Conservation (phyloP, 1,284 basidiomycete species). For the Vanrija pseudolonga region DNA sequence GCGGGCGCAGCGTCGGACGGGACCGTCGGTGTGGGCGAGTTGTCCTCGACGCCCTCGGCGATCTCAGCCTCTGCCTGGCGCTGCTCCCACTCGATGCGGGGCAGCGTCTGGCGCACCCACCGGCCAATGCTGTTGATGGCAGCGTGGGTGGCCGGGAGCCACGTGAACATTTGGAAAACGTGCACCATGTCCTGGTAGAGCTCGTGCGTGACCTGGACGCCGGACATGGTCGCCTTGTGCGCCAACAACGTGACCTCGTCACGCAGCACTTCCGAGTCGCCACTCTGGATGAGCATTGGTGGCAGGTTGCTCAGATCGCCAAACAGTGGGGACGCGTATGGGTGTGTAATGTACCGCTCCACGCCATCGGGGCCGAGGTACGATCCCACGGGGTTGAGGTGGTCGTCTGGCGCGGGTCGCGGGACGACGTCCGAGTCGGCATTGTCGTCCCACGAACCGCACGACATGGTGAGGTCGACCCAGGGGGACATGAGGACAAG, state of each 20-base stretch:
- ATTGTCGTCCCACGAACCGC: constrained; percentile 96
- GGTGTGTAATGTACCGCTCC: constrained; percentile 82
- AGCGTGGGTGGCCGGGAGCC: constrained; percentile 65
- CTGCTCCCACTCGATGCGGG: constrained; percentile 49
- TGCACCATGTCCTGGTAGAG: constrained; percentile 90
- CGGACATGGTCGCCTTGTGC: constrained; percentile 84
- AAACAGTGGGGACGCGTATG: constrained; percentile 94
- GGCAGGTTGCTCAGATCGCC: constrained; percentile 83
- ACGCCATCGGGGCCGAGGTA: constrained; percentile 82
- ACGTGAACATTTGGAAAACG: constrained; percentile 85
- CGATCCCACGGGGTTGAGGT: constrained; percentile 87
- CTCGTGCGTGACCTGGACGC: constrained; percentile 86
- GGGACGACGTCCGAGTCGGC: constrained; percentile 76
- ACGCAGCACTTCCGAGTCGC: constrained; percentile 87
- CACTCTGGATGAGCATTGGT: constrained; percentile 86
- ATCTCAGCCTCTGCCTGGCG: constrained; percentile 8
- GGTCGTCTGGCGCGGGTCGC: constrained; percentile 68
- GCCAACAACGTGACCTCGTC: constrained; percentile 92
- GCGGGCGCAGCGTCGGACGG: background rate
- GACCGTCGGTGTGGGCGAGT: constrained; percentile 11
- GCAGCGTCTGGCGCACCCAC: constrained; percentile 68
- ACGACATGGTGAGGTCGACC: constrained; percentile 94
- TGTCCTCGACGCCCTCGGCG: constrained; percentile 3
- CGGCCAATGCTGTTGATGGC: constrained; percentile 62
- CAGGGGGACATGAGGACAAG: constrained; percentile 87